phyloP scores from a whole-genome alignment of 2,329 filamentous ascomycete genomes.

The Chaetomiaceae sp. region DNA sequence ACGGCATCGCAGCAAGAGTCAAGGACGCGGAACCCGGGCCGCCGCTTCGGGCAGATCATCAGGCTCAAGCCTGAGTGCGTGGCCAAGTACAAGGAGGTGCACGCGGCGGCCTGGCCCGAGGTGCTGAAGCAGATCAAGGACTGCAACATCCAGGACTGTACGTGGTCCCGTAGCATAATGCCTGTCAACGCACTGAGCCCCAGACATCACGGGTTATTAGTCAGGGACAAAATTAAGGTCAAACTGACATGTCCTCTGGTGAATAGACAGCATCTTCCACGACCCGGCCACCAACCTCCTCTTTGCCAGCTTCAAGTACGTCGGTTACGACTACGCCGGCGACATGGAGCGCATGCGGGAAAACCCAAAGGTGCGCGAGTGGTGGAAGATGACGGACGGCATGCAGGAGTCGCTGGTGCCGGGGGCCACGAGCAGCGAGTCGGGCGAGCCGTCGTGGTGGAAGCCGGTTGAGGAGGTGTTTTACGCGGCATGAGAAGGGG shows the following conservation, averaged over 20 bases:
- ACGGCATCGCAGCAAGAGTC: not conserved
- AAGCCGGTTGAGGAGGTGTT: constrained; percentile 65
- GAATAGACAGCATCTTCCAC: constrained; percentile 73
- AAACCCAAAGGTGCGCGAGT: constrained; percentile 68
- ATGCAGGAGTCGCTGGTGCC: constrained; percentile 64
- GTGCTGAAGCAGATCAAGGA: constrained; percentile 71
- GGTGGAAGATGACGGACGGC: constrained; percentile 76
- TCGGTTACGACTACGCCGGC: constrained; percentile 64
- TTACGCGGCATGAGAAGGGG: constrained; percentile 35
- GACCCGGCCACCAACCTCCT: constrained; percentile 58
- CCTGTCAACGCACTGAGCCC: no score
- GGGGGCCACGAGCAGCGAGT: constrained; percentile 54
- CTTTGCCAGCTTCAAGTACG: constrained; percentile 74
- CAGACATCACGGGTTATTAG: no score
- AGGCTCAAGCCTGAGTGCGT: constrained; percentile 63
- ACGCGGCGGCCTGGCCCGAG: constrained; percentile 71
- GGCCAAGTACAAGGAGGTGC: constrained; percentile 67
- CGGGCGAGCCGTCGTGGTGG: constrained; percentile 63
- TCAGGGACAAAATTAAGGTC: no score
- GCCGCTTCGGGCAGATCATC: constrained; percentile 66
- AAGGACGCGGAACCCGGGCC: constrained; percentile 34
- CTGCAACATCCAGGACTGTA: constrained; percentile 70
- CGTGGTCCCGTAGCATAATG: constrained; percentile 24
- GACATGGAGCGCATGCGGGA: constrained; percentile 74
- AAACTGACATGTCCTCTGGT: no score